Percentiles rank a stretch among this genome's conserved stretches.
Evolutionary conservation across 176 grass and related monocot species (phyloP).

Genomic region (Raddia distichophylla): DNA sequence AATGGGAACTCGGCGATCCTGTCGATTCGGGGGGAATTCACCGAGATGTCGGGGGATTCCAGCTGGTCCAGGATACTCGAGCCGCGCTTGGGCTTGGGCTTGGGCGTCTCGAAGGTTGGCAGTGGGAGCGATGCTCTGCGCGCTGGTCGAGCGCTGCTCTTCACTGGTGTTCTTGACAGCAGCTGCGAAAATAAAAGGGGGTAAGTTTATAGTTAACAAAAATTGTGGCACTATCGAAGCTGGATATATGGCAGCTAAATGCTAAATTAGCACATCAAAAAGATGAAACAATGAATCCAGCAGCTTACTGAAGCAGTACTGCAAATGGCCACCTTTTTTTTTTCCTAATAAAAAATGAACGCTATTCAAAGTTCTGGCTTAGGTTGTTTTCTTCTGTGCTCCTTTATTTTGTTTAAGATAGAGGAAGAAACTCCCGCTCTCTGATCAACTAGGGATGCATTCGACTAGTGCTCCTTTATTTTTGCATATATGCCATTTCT

Average conservation of each 20-base stretch:
- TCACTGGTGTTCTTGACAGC: slow-evolving; percentile 26
- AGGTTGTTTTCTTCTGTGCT: no score
- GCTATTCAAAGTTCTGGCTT: no score
- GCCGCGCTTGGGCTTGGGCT: slow-evolving; percentile 40
- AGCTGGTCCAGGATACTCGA: slow-evolving; percentile 43
- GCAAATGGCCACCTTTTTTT: neutral
- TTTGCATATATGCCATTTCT: no score
- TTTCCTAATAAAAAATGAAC: no score
- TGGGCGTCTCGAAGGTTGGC: slow-evolving; percentile 34
- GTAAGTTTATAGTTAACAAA: neutral
- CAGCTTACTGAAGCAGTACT: neutral
- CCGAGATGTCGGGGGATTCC: slow-evolving; percentile 69
- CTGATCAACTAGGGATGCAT: no score
- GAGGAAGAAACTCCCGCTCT: no score
- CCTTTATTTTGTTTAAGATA: no score
- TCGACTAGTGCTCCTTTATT: no score
- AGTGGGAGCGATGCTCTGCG: slow-evolving; percentile 58
- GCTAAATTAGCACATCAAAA: neutral
- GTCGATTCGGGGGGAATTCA: slow-evolving; percentile 82
- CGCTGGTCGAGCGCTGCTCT: neutral
- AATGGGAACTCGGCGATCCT: slow-evolving; percentile 83
- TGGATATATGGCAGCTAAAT: neutral
- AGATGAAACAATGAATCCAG: neutral
- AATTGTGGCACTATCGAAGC: neutral
- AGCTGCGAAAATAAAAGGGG: neutral